Percentiles rank a stretch among this genome's conserved stretches.
Evolutionary conservation across 2,329 filamentous ascomycete genomes (phyloP).

Genomic region (Stagonosporopsis vannaccii): DNA sequence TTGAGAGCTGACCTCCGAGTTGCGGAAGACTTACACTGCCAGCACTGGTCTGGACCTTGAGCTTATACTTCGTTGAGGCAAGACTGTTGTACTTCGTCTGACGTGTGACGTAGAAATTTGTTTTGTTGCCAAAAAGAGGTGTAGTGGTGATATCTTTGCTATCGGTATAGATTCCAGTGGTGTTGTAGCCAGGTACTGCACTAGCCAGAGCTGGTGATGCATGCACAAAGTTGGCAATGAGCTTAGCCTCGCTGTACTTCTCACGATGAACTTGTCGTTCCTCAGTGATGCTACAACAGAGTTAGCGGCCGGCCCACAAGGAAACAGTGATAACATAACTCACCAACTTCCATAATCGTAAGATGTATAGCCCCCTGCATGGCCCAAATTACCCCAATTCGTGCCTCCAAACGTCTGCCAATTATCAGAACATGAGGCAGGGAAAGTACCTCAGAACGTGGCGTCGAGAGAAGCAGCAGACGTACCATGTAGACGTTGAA

Average conservation of each 20-base stretch:
- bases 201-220: conserved; percentile 72
- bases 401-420: conserved; percentile 72
- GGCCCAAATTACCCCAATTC: conserved; percentile 81
- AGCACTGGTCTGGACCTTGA: conserved; percentile 65
- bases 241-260: conserved; percentile 79
- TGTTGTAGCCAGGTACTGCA: conserved; percentile 40
- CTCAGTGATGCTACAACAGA: conserved; percentile 67
- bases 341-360: conserved; percentile 60
- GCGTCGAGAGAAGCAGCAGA: neutral
- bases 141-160: conserved; percentile 63
- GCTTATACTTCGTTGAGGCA: conserved; percentile 64
- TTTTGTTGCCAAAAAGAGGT: conserved; percentile 61
- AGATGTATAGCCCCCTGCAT: conserved; percentile 62
- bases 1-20: conserved; percentile 59
- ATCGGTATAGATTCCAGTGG: conserved; percentile 28
- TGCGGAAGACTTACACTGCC: conserved; percentile 63
- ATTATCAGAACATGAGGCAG: neutral
- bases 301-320: neutral
- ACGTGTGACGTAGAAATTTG: conserved; percentile 69
- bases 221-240: conserved; percentile 75
- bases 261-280: conserved; percentile 71
- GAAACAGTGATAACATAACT: neutral
- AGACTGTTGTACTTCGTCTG: conserved; percentile 69
- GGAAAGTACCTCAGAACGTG: too few relatives aligned
- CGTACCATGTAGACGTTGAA: conserved; percentile 74